Conservation (phyloP, 441 rosid genomes). For the Euphorbia corollata region DNA sequence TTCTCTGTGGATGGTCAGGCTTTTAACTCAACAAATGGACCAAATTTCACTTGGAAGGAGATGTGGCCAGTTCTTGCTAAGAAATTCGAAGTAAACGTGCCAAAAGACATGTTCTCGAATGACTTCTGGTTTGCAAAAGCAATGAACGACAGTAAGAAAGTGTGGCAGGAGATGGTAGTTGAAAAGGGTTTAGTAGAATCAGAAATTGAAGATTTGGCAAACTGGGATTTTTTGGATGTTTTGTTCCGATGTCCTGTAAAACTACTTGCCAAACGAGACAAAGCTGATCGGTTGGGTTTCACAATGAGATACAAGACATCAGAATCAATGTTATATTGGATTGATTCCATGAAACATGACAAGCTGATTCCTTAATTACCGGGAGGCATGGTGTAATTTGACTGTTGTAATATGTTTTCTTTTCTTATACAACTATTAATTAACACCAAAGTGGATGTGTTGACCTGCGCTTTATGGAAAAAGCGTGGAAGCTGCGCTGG, state of each 20-base stretch:
- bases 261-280: constrained; percentile 55
- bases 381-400: background rate
- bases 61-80: constrained; percentile 58
- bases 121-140: constrained; percentile 40
- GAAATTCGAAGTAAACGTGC: constrained; percentile 48
- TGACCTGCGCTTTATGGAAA: background rate
- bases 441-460: background rate
- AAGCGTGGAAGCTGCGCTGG: constrained; percentile 17
- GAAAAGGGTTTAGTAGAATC: constrained; percentile 44
- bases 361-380: constrained; percentile 38
- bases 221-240: constrained; percentile 65
- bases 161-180: constrained; percentile 60
- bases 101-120: constrained; percentile 35
- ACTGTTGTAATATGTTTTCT: background rate
- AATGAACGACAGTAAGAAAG: constrained; percentile 43
- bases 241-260: constrained; percentile 62
- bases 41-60: constrained; percentile 72
- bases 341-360: constrained; percentile 57
- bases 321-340: constrained; percentile 52
- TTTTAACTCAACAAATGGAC: constrained; percentile 62
- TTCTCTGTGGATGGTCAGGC: constrained; percentile 43
- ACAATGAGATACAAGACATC: constrained; percentile 37
- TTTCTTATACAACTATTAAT: too few relatives aligned
- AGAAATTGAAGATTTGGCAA: constrained; percentile 62
- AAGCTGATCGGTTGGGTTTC: constrained; percentile 57